phyloP scores from a whole-genome alignment of 139 green algal species.

The Chlorella sp. region DNA sequence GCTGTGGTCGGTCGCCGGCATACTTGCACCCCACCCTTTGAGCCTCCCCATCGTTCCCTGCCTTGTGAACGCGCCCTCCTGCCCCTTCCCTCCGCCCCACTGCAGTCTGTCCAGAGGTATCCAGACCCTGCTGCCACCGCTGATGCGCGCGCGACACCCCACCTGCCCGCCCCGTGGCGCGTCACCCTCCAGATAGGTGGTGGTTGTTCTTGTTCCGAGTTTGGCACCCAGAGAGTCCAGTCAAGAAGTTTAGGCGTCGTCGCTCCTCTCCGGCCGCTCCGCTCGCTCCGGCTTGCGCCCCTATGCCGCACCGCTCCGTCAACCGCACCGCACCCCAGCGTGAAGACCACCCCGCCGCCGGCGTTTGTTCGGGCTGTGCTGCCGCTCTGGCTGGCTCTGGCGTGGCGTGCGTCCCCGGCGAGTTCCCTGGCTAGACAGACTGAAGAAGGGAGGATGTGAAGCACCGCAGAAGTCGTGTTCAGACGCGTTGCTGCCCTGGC shows the following conservation, averaged over 20 bases:
- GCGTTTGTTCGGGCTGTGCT: background rate
- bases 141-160: too few species aligned
- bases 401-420: background rate
- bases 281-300: too few species aligned
- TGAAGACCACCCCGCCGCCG: background rate
- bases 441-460: background rate
- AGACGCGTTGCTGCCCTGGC: background rate
- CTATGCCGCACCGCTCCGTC: too few species aligned
- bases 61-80: too few species aligned
- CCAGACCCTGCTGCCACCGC: constrained; percentile 32
- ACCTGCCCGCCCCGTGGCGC: too few species aligned
- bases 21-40: background rate
- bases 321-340: background rate
- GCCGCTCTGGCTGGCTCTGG: background rate
- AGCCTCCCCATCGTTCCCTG: background rate
- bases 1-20: background rate
- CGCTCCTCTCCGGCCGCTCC: too few species aligned
- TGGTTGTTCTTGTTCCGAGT: too few species aligned
- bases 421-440: background rate
- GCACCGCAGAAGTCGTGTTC: background rate
- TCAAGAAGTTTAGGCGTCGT: too few species aligned
- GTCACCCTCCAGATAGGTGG: too few species aligned
- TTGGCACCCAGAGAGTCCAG: too few species aligned
- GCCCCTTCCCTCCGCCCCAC: too few species aligned
- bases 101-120: too few species aligned